Evolutionary conservation across 148 eudicot species (phyloP).

Genomic region (Salicornia ramosissima): DNA sequence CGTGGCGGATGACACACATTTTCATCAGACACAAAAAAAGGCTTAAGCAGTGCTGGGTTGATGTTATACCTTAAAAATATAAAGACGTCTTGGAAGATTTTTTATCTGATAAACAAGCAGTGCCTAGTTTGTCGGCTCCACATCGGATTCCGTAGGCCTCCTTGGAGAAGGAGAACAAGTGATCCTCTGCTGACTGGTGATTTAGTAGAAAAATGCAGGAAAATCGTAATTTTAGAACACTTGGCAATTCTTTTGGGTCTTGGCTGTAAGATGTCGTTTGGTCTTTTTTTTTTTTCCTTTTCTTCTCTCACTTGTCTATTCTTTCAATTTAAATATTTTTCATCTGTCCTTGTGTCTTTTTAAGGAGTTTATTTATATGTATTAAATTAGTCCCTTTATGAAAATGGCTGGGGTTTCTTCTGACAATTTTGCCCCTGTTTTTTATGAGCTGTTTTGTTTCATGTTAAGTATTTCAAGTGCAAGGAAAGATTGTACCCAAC

Average conservation of each 20-base stretch:
- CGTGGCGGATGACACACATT: constrained; percentile 18
- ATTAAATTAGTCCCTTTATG: constrained; percentile 12
- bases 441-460: not conserved
- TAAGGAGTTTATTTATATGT: constrained; percentile 24
- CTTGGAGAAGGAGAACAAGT: constrained; percentile 12
- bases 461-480: too few species aligned
- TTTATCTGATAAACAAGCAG: constrained; percentile 26
- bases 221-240: constrained; percentile 26
- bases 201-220: constrained; percentile 28
- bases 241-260: constrained; percentile 28
- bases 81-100: constrained; percentile 21
- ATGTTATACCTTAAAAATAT: constrained; percentile 18
- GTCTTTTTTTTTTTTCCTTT: not conserved
- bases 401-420: not conserved
- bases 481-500: too few species aligned
- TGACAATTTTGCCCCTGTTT: not conserved
- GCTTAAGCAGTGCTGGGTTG: constrained; percentile 26
- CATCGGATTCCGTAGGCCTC: constrained; percentile 20
- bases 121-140: constrained; percentile 17
- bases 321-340: constrained; percentile 31
- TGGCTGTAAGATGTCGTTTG: constrained; percentile 25
- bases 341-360: constrained; percentile 18
- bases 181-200: constrained; percentile 26
- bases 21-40: constrained; percentile 16
- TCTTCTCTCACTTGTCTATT: constrained; percentile 14